Percentiles rank a stretch among this genome's conserved stretches.
These are phyloP conservation scores for Rhizopogon vulgaris DNA, from an alignment of 768 basidiomycete genomes.

Conservation along the genomic window DNA sequence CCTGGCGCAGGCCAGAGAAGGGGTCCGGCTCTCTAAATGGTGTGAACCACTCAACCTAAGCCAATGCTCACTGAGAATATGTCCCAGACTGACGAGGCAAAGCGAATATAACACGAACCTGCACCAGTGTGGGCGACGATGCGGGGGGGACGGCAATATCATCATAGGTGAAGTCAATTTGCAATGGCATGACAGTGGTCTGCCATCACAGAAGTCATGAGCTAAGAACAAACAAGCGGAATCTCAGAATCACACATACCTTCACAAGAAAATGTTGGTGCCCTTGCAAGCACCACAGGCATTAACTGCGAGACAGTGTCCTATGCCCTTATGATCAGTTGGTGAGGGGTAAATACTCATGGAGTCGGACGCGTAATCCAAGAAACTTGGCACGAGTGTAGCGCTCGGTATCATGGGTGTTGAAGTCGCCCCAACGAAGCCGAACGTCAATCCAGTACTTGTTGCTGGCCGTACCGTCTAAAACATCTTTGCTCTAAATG, in stretches of 20 bases:
- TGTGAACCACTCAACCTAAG: slow-evolving; percentile 22
- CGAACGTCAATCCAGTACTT: no score
- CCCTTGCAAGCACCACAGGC: slow-evolving; percentile 25
- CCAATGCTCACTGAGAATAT: slow-evolving; percentile 8
- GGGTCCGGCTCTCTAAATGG: slow-evolving; percentile 1
- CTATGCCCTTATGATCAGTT: slow-evolving; percentile 21
- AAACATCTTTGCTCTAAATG: no score
- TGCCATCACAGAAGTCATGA: background rate
- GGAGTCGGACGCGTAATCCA: no score
- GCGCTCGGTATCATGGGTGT: no score
- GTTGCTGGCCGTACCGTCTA: no score
- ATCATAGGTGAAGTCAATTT: no score
- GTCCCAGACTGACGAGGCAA: slow-evolving; percentile 3
- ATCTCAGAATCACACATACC: slow-evolving; percentile 6
- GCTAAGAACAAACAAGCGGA: slow-evolving; percentile 1
- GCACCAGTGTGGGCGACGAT: no score
- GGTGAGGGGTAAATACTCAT: no score
- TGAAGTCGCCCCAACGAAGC: no score
- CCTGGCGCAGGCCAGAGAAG: background rate
- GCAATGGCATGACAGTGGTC: no score
- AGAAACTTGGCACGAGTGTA: no score
- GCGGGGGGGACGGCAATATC: no score
- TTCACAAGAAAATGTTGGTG: slow-evolving; percentile 21
- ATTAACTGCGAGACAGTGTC: slow-evolving; percentile 17
- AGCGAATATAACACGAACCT: slow-evolving; percentile 9